These are phyloP conservation scores for Leccinum longicurvipes DNA, from an alignment of 768 basidiomycete species.

Conservation along the genomic window DNA sequence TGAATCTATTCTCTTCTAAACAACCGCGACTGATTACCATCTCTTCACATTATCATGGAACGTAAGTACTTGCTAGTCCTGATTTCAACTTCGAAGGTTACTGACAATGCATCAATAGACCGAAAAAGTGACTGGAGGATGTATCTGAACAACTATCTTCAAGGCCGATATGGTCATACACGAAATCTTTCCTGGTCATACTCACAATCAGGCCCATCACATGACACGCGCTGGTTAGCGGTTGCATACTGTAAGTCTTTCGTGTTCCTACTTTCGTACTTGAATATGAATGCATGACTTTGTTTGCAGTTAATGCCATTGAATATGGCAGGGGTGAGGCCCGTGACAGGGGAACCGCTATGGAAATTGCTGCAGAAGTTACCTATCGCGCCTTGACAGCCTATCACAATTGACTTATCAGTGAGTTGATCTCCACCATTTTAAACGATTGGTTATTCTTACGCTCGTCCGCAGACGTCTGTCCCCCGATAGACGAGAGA, in stretches of 20 bases:
- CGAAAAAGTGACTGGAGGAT: conserved; percentile 26
- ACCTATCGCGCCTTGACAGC: conserved; percentile 24
- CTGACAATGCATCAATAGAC: conserved; percentile 12
- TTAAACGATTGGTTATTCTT: not conserved
- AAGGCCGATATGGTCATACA: conserved; percentile 31
- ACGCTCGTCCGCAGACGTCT: not conserved
- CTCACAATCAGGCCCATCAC: conserved; percentile 20
- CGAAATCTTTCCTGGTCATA: conserved; percentile 21
- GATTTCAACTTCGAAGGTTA: not conserved
- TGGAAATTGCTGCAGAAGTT: conserved; percentile 29
- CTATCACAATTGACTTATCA: conserved; percentile 14
- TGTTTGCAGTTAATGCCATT: conserved; percentile 21
- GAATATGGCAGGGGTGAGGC: conserved; percentile 27
- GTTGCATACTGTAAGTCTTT: conserved; percentile 25
- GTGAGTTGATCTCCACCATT: not conserved
- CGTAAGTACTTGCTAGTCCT: conserved; percentile 8
- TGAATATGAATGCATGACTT: not conserved
- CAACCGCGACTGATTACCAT: not conserved
- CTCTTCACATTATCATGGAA: conserved; percentile 11
- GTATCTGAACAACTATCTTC: conserved; percentile 31
- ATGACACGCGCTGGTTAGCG: conserved; percentile 23
- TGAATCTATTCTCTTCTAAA: not conserved
- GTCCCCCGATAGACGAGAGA: not conserved
- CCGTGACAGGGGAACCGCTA: conserved; percentile 27
- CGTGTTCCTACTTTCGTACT: not conserved